Evolutionary conservation across 139 green algal genomes (phyloP), one percentile per base, ranked within the genome.

Genomic region (Cymbomonas tetramitiformis): DNA sequence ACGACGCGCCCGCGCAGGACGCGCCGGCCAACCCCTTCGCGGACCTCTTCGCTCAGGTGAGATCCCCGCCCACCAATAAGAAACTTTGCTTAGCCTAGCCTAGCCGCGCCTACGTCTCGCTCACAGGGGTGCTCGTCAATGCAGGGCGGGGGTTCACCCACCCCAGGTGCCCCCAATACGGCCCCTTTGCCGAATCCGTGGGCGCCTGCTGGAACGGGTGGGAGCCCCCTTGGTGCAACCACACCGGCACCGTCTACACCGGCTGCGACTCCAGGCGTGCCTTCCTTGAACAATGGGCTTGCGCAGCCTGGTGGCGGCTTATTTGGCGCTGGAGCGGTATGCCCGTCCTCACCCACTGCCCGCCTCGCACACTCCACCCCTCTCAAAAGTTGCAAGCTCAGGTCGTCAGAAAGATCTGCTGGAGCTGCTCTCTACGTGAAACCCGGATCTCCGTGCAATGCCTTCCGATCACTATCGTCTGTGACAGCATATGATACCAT

Each of bases 111-210:
- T n/a, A n/a, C n/a, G n/a, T n/a, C n/a, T n/a, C n/a, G n/a, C n/a
- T n/a, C n/a, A 26, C n/a, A 34, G 12, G 50, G 19, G 18, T 15
- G 18, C 23, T 24, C 56, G 46, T 58, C 52, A 21, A 10, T 39
- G 38, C 33, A 55, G 23, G 21, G 23, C 6, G 50, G 41, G 4
- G 38, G 34, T 12, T 24, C 32, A 2, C 29, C 23, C 51, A 51
- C 44, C 48, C 12, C 49, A 15, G 28, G 62, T n/a, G 15, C 68
- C 4, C 81, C 79, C 29, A 95, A 95, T 52, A 76, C 77, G 9
- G 74, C 74, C 4, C 91, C 90, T 5, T 78, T 98, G 48, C 90
- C 90, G 7, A 98, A 98, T 73, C 90, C 90, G 0, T 96, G 90
- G 87, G 79, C 68, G 0, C 57, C 80, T 41, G 29, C 36, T 9